These are phyloP conservation scores for Saksenaea oblongispora DNA, from an alignment of 371 early-diverging fungal genomes.

Conservation along the genomic window DNA sequence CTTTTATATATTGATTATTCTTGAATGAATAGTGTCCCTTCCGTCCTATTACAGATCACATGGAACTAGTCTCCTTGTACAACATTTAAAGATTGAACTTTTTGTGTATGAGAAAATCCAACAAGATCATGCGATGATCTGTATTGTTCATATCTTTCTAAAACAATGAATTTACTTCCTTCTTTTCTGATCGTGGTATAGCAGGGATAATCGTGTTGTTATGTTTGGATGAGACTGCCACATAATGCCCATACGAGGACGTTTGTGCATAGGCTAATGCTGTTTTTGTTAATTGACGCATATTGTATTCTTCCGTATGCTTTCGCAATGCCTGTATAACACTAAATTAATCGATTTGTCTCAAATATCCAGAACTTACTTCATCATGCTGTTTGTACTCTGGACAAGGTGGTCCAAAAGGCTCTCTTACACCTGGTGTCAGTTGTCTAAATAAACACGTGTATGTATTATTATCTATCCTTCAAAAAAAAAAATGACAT, in stretches of 20 bases:
- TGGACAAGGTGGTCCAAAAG: not conserved
- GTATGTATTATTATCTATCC: not conserved
- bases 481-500: not conserved
- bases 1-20: too few species aligned
- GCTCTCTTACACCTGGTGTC: not conserved
- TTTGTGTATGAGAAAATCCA: too few species aligned
- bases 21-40: too few species aligned
- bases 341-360: not conserved
- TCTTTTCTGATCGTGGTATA: slow-evolving; percentile 13
- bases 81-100: too few species aligned
- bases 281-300: slow-evolving; percentile 18
- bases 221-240: slow-evolving; percentile 14
- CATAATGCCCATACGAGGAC: slow-evolving; percentile 19
- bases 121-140: too few species aligned
- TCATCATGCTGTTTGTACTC: not conserved
- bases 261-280: slow-evolving; percentile 16
- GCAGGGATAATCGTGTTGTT: slow-evolving; percentile 28
- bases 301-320: slow-evolving; percentile 22
- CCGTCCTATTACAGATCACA: too few species aligned
- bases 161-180: too few species aligned
- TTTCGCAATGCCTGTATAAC: slow-evolving; percentile 15
- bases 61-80: too few species aligned
- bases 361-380: not conserved
- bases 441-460: not conserved
- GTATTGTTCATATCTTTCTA: too few species aligned